Evolutionary conservation across 2,329 filamentous ascomycete genomes (phyloP), one percentile per base, ranked within the genome.

Genomic region (Mollisia scopiformis): DNA sequence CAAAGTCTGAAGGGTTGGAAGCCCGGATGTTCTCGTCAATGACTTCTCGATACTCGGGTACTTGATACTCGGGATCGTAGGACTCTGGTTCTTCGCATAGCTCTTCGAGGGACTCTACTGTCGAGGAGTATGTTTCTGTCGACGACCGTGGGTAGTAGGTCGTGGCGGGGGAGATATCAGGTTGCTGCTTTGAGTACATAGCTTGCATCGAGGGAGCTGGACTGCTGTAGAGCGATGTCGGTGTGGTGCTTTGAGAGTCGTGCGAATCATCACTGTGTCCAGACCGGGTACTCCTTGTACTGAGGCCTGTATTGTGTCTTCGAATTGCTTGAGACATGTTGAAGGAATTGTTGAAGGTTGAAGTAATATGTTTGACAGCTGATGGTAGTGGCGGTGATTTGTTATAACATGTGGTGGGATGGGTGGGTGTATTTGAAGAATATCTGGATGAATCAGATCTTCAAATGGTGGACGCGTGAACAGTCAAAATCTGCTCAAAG

Each of bases 1-100:
- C 88, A 74, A 98, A 98, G 67, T 93, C 89, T 61, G 88, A 82
- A 3, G 94, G 90, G 1, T 89, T 93, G 1, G 93, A 92, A 11
- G 93, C 85, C 28, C 91, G 83, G 33, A 91, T 86, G 65, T 89
- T 85, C 66, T 84, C 79, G 65, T 88, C 83, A 62, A 88, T 83
- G 46, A 85, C 77, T 55, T 89, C 87, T 67, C 85, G 83, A 60
- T 80, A 79, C 49, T 73, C 68, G 25, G 66, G 67, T 2, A 71
- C 62, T 31, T 72, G 66, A 52, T 72, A 74, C 41, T 78, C 75
- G 28, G 73, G 52, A 23, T 70, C 70, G 46, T 72, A 74, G 5
- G 76, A 72, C 7, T 77, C 74, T 10, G 79, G 78, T 49, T 85
- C 79, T 67, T 84, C 86, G 54, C 75, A 79, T 23, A 82, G 77